Base-by-base conservation (phyloP, 169 alveolate species). In the Toxoplasma gondii region DNA sequence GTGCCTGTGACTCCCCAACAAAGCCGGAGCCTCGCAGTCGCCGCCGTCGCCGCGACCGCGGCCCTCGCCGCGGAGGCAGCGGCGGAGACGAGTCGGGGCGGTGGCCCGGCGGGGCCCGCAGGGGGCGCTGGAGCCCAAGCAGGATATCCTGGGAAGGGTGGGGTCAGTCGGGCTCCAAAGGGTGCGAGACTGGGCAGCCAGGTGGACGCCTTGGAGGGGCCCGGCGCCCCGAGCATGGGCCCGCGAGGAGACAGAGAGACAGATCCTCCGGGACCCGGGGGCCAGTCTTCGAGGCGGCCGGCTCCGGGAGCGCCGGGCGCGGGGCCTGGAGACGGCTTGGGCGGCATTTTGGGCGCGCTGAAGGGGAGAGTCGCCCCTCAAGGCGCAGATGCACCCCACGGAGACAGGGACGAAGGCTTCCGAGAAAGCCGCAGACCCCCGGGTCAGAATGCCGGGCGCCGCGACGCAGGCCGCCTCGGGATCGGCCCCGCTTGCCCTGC, bases 21-120 rank as follows among this genome's bases (percentile, higher is more conserved):
- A 45, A 78, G 86, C 45, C 22, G 86, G 27, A n/a, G n/a, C 45
- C 86, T 78, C 49, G 45, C 86, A n/a, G 49, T 27, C 12, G 82
- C 82, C 17, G 82, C 82, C 38, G 82, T 34, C 82, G 82, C 82
- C 38, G 86, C 86, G 29, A 78, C 86, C 39, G 86, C 86, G 2
- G 86, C 86, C 44, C 39, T 78, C 31, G 86, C 86, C 4, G 86
- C 86, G 29, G 86, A 78, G n/a, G 86, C 86, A 31, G 0, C 86
- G 9, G 74, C 74, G 31, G 74, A 16, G 74, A 27, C 74, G 24
- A 16, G 74, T 27, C 74, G 9, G n/a, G 31, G n/a, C 29, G 74
- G 74, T 12, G 74, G 4, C 74, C 74, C 1, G 31, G 34, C 74
- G 7, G 74, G 74, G 29, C 74, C 74, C 74, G 24, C 74, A 64